phyloP scores from a whole-genome alignment of 1,139 yeast species.

The Debaryomycetaceae sp. region DNA sequence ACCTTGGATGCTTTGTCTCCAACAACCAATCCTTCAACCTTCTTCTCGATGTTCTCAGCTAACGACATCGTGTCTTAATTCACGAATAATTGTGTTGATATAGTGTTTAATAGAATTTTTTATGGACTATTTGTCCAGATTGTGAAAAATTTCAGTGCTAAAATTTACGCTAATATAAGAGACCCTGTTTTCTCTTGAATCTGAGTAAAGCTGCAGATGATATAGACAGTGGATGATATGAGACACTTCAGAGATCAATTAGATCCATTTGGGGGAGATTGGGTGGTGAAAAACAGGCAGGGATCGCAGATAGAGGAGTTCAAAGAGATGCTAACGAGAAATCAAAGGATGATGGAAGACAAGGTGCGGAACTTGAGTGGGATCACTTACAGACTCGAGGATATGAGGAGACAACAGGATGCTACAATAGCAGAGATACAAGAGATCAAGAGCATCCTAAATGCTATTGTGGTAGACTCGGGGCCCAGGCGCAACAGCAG shows the following conservation, averaged over 20 bases:
- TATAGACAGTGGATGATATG: background rate
- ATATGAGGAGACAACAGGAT: background rate
- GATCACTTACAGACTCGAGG: background rate
- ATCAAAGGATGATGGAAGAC: background rate
- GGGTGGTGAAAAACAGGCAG: background rate
- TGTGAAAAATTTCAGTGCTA: background rate
- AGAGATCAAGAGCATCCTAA: background rate
- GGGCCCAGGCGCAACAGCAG: background rate
- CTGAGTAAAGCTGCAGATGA: background rate
- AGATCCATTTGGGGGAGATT: background rate
- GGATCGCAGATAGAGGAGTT: background rate
- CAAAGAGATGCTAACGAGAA: background rate
- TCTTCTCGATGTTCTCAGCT: constrained; percentile 41
- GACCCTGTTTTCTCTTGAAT: background rate
- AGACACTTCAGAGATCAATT: background rate
- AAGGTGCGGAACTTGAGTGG: background rate
- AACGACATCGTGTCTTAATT: constrained; percentile 24
- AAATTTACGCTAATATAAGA: background rate
- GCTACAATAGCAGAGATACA: background rate
- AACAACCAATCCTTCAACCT: constrained; percentile 53
- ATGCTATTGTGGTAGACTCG: background rate
- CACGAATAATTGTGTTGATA: too few species aligned
- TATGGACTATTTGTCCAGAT: background rate
- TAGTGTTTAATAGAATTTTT: too few species aligned
- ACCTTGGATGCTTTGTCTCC: constrained; percentile 18